Conservation (phyloP, 495 filamentous ascomycete genomes). For the Letharia lupina region DNA sequence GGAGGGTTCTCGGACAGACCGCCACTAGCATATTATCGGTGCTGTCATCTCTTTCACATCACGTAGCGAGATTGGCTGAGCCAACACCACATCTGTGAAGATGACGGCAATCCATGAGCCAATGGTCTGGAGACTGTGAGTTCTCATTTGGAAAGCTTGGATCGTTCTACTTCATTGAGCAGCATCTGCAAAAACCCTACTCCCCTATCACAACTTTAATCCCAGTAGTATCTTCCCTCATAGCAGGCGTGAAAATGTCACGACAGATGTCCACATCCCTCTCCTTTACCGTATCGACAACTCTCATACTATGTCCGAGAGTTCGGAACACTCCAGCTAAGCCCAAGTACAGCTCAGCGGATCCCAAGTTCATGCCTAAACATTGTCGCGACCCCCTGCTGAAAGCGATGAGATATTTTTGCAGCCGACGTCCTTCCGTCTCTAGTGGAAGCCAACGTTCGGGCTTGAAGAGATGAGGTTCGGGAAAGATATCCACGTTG, state of each 20-base stretch:
- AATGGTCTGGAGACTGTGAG: too few relatives aligned
- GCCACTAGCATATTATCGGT: too few relatives aligned
- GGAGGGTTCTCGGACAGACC: too few relatives aligned
- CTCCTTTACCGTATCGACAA: not conserved
- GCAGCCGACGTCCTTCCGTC: slow-evolving; percentile 12
- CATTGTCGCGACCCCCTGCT: not conserved
- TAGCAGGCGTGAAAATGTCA: not conserved
- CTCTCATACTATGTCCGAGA: not conserved
- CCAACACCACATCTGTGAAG: too few relatives aligned
- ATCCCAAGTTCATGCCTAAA: not conserved
- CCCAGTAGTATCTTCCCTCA: not conserved
- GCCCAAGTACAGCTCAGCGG: not conserved
- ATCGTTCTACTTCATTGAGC: too few relatives aligned
- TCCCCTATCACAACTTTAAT: not conserved
- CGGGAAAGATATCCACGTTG: slow-evolving; percentile 17
- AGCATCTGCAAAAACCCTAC: not conserved
- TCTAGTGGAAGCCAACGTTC: slow-evolving; percentile 27
- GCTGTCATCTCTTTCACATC: too few relatives aligned
- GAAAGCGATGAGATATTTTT: slow-evolving; percentile 19
- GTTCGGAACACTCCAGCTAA: not conserved
- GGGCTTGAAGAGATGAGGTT: slow-evolving; percentile 20
- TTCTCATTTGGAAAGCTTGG: too few relatives aligned
- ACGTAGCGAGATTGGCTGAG: too few relatives aligned
- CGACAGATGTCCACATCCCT: not conserved
- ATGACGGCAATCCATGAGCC: too few relatives aligned